These are phyloP conservation scores for Elongisporangium senticosum DNA, from an alignment of 352 stramenopile genomes.

Conservation along the genomic window DNA sequence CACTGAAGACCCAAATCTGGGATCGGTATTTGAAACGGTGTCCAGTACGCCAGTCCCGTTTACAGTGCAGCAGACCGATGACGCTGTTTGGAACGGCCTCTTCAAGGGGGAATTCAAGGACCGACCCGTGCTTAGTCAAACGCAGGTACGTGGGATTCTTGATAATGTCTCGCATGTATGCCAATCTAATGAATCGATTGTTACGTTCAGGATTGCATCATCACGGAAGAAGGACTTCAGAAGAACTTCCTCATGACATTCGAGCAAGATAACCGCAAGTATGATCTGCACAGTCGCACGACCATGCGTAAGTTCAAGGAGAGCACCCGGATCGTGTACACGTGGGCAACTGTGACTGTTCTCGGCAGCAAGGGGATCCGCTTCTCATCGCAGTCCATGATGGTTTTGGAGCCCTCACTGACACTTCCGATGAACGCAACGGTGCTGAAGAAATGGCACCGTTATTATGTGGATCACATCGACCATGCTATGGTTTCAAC, in stretches of 20 bases:
- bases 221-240: background rate
- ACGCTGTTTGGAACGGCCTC: background rate
- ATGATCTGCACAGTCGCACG: background rate
- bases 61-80: background rate
- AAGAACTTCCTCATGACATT: background rate
- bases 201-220: background rate
- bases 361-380: background rate
- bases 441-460: too few relatives aligned
- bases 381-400: background rate
- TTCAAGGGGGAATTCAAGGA: background rate
- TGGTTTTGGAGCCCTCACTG: background rate
- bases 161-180: too few relatives aligned
- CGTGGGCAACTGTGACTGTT: background rate
- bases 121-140: too few relatives aligned
- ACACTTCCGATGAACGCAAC: background rate
- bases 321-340: background rate
- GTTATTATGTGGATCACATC: too few relatives aligned
- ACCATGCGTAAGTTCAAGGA: background rate
- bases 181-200: too few relatives aligned
- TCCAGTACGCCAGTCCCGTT: background rate
- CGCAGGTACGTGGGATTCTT: too few relatives aligned
- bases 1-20: background rate
- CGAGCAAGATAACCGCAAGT: background rate
- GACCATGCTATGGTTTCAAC: too few relatives aligned
- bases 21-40: background rate